Evolutionary conservation across 192 early-diverging fungal species (phyloP).

Genomic region (Backusella mclennaniae): DNA sequence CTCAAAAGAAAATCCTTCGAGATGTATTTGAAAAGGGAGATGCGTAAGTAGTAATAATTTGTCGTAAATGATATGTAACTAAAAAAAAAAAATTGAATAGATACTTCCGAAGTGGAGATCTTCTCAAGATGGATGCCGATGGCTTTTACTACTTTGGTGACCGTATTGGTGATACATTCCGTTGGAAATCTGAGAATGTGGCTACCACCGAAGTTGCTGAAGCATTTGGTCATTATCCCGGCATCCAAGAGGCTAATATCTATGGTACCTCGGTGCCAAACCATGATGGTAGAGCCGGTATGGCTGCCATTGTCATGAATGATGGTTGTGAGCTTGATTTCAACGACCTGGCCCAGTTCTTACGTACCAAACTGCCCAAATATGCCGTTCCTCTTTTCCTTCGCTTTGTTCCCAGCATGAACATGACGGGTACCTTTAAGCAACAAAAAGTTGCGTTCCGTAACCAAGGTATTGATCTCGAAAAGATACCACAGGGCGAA

Average conservation of each 20-base stretch:
- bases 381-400: slow-evolving; percentile 68
- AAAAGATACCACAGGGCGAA: slow-evolving; percentile 26
- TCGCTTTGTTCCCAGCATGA: slow-evolving; percentile 47
- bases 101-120: slow-evolving; percentile 58
- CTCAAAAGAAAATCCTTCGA: slow-evolving; percentile 47
- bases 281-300: slow-evolving; percentile 60
- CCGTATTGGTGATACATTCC: slow-evolving; percentile 67
- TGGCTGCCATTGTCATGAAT: slow-evolving; percentile 58
- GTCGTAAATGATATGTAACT: too few species aligned
- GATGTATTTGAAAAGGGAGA: slow-evolving; percentile 64
- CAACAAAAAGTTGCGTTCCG: slow-evolving; percentile 46
- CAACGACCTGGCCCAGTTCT: slow-evolving; percentile 31
- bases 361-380: slow-evolving; percentile 42
- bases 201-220: slow-evolving; percentile 59
- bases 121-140: slow-evolving; percentile 46
- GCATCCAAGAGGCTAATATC: slow-evolving; percentile 56
- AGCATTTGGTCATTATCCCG: slow-evolving; percentile 45
- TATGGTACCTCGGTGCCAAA: slow-evolving; percentile 61
- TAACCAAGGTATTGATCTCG: slow-evolving; percentile 42
- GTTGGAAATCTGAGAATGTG: slow-evolving; percentile 68
- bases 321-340: slow-evolving; percentile 39
- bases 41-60: slow-evolving; percentile 23
- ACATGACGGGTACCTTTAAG: slow-evolving; percentile 53
- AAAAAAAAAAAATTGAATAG: not conserved
- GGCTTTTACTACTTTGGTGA: slow-evolving; percentile 65